A percentile compares a stretch with the other conserved stretches of the same genome.
Evolutionary conservation across 257 asterid species (phyloP).

Genomic region (Nicotiana sylvestris): DNA sequence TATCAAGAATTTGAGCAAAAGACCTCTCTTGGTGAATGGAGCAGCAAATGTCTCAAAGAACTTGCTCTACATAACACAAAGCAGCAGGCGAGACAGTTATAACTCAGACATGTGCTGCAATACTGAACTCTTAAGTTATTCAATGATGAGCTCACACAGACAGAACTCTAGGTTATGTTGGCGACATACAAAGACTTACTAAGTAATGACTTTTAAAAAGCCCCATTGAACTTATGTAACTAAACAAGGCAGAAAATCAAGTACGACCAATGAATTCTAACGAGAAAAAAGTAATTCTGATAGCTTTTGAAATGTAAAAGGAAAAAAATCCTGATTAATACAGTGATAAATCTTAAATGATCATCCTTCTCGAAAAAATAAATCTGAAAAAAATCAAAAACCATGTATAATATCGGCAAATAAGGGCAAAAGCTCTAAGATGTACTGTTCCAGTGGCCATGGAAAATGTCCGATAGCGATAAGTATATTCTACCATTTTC

Average conservation of each 20-base stretch:
- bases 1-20: slow-evolving; percentile 86
- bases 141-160: background rate
- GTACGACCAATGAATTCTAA: no score
- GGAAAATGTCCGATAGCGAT: background rate
- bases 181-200: background rate
- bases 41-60: slow-evolving; percentile 96
- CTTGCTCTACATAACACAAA: slow-evolving; percentile 57
- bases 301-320: background rate
- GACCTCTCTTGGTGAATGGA: slow-evolving; percentile 94
- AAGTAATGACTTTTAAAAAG: background rate
- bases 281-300: no score
- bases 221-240: background rate
- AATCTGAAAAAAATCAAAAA: background rate
- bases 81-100: background rate
- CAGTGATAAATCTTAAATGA: no score
- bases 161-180: background rate
- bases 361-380: no score
- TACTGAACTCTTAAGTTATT: background rate
- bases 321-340: background rate
- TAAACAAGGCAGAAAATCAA: no score
- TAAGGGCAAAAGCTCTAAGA: background rate
- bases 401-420: background rate
- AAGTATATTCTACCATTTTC: background rate
- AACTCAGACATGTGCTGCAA: background rate
- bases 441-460: background rate